Base-by-base conservation (phyloP, 2,329 filamentous ascomycete species). In the Colletotrichum orchidophilum region DNA sequence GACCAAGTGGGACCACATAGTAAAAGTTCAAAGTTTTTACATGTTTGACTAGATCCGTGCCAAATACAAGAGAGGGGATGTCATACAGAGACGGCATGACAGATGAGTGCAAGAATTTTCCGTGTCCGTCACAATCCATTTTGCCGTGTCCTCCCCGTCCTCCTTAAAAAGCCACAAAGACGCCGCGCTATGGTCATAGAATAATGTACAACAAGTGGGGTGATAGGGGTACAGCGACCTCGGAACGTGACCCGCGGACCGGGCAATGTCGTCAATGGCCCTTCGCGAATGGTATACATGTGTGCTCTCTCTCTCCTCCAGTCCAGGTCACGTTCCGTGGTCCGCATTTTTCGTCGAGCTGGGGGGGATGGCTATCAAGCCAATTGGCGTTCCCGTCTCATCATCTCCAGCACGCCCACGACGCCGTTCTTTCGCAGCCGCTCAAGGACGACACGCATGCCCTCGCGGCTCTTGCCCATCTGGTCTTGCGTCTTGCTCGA, bases 361-460 rank as follows among this genome's bases (percentile, higher is more conserved):
- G 21, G 21, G 18, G 21, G 21, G 18, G 15, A 27, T 35, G 29
- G 21, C 11, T 35, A 12, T 72, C 63, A 64, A 26, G 73, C 68
- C 61, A 72, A 27, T 46, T 73, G 72, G 35, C 83, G 82, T 73
- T 85, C 83, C 53, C 82, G 78, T 52, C 87, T 84, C 74, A 88
- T 81, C 60, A 87, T 84, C 78, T 91, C 88, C 39, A 91, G 80
- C 33, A 90, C 87, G 49, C 87, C 86, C 66, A 90, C 87, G 67
- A 90, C 85, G 33, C 88, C 87, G 50, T 85, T 88, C 79, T 88
- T 87, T 58, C 88, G 85, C 63, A 91, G 82, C 58, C 93, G 86
- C 80, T 95, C 92, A 26, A 96, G 85, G 9, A 96, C 93, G 46
- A 95, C 89, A 67, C 89, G 91, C 94, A 96, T 96, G 59, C 94